Conservation (phyloP, 306 rosid species). For the Lathyrus sativus region DNA sequence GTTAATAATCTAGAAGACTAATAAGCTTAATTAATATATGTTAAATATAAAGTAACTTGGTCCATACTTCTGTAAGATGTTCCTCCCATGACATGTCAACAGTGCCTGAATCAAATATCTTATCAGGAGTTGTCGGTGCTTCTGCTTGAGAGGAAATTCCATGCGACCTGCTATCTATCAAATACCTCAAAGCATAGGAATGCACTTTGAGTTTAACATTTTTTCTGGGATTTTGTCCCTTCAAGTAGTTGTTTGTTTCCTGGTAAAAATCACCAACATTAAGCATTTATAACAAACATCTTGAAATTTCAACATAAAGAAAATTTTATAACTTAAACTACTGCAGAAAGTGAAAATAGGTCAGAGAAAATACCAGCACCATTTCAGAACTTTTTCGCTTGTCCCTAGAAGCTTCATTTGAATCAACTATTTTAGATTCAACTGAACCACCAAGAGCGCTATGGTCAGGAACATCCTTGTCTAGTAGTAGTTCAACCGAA, state of each 20-base stretch:
- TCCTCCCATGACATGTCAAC: slow-evolving; percentile 79
- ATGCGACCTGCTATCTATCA: slow-evolving; percentile 58
- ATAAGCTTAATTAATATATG: slow-evolving; percentile 24
- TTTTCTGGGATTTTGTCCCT: slow-evolving; percentile 45
- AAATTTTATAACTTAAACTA: neutral
- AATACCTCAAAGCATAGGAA: slow-evolving; percentile 76
- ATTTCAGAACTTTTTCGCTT: slow-evolving; percentile 46
- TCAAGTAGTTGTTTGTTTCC: slow-evolving; percentile 59
- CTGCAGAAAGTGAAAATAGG: slow-evolving; percentile 18
- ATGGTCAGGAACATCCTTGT: slow-evolving; percentile 38
- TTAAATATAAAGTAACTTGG: slow-evolving; percentile 40
- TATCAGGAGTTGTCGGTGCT: slow-evolving; percentile 84
- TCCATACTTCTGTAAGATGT: slow-evolving; percentile 77
- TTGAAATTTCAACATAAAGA: neutral
- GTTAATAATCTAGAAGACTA: slow-evolving; percentile 29
- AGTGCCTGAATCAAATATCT: slow-evolving; percentile 65
- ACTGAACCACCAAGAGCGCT: slow-evolving; percentile 38
- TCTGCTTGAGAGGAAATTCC: slow-evolving; percentile 62
- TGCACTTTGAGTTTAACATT: slow-evolving; percentile 48
- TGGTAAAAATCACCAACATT: slow-evolving; percentile 51
- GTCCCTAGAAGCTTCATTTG: slow-evolving; percentile 45
- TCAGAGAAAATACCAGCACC: slow-evolving; percentile 46
- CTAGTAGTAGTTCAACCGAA: slow-evolving; percentile 71
- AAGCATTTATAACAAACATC: slow-evolving; percentile 36
- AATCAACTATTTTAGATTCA: slow-evolving; percentile 44